phyloP scores from a whole-genome alignment of 129 eudicot genomes.

The Heracleum sosnowskyi region DNA sequence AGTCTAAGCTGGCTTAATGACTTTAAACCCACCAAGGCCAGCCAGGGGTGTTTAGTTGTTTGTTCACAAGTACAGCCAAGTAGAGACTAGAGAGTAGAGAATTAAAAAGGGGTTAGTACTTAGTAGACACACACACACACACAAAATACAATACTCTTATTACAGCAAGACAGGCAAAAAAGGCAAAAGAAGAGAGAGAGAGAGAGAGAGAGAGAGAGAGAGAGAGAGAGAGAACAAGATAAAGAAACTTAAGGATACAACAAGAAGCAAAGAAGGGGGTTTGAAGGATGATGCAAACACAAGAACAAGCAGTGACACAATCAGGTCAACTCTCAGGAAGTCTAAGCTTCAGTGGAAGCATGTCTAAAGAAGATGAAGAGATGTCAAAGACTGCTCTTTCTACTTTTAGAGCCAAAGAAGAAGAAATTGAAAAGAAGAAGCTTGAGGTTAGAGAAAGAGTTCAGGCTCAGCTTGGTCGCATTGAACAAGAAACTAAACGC shows the following conservation, averaged over 20 bases:
- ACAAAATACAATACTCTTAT: not conserved
- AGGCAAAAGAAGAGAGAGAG: no score
- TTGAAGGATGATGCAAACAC: slow-evolving; percentile 32
- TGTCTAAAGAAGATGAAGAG: slow-evolving; percentile 75
- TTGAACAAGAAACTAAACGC: slow-evolving; percentile 87
- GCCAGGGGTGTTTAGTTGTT: slow-evolving; percentile 11
- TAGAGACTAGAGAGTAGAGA: slow-evolving; percentile 10
- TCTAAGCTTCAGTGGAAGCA: slow-evolving; percentile 67
- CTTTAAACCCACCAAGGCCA: slow-evolving; percentile 28
- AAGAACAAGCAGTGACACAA: slow-evolving; percentile 55
- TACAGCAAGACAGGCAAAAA: slow-evolving; percentile 21
- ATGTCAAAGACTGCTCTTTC: slow-evolving; percentile 81
- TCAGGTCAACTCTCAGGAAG: slow-evolving; percentile 75
- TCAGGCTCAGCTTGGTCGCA: slow-evolving; percentile 81
- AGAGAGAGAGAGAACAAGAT: no score
- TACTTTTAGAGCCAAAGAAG: slow-evolving; percentile 86
- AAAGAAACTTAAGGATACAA: slow-evolving; percentile 21
- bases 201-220: no score
- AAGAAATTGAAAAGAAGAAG: slow-evolving; percentile 92
- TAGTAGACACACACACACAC: not conserved
- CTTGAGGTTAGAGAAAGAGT: slow-evolving; percentile 76
- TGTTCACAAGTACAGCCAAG: slow-evolving; percentile 20
- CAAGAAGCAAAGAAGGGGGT: slow-evolving; percentile 18
- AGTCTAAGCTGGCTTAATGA: slow-evolving; percentile 20
- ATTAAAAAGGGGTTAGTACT: not conserved